Evolutionary conservation across 148 eudicot species (phyloP).

Genomic region (Silene latifolia): DNA sequence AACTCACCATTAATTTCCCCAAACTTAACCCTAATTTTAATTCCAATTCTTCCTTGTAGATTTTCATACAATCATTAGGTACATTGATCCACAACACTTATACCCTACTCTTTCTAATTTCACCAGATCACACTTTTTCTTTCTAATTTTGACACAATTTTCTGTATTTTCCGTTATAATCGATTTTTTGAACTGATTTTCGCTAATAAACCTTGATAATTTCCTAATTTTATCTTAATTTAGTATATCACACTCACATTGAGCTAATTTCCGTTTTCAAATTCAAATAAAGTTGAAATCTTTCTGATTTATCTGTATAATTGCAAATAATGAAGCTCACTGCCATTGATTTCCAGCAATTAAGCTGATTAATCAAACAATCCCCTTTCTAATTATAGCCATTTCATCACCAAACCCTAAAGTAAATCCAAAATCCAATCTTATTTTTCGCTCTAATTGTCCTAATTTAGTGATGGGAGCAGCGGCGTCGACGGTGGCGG

Average conservation of each 20-base stretch:
- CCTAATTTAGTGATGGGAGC: slow-evolving; percentile 45
- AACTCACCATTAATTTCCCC: not conserved
- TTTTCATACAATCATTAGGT: not conserved
- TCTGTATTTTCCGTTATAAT: not conserved
- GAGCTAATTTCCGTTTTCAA: not conserved
- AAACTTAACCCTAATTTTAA: not conserved
- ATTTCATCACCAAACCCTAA: no score
- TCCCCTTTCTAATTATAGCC: no score
- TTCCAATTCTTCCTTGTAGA: not conserved
- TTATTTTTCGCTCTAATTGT: not conserved
- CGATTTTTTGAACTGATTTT: not conserved
- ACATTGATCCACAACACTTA: not conserved
- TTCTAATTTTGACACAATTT: not conserved
- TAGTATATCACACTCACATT: not conserved
- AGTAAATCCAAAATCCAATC: no score
- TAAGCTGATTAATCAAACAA: no score
- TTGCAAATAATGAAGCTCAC: no score
- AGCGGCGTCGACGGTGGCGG: slow-evolving; percentile 80
- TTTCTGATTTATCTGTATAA: not conserved
- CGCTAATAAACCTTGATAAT: not conserved
- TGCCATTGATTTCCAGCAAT: no score
- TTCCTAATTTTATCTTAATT: not conserved
- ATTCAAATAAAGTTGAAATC: not conserved
- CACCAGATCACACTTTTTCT: not conserved
- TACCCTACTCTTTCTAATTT: no score